Conservation (phyloP, 1,139 yeast species). For the Zygoascus sp. region DNA sequence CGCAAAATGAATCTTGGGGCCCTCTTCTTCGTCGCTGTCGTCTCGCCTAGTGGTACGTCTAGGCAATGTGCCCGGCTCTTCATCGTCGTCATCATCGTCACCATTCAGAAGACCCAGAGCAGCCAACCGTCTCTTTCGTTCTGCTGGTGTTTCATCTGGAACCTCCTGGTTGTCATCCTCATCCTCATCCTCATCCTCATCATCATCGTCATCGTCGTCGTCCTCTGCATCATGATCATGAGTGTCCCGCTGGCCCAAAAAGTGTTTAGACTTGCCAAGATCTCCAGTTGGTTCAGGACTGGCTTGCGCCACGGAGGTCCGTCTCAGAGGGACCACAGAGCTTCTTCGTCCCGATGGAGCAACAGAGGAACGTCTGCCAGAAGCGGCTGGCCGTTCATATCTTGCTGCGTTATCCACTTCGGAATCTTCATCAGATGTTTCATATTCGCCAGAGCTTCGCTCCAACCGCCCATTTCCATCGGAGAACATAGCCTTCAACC, state of each 20-base stretch:
- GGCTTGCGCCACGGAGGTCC: background rate
- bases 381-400: background rate
- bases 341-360: background rate
- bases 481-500: constrained; percentile 24
- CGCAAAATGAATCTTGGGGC: constrained; percentile 8
- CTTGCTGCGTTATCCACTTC: constrained; percentile 5
- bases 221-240: constrained; percentile 8
- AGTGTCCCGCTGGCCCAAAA: background rate
- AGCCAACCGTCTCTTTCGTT: constrained; percentile 69
- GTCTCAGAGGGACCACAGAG: background rate
- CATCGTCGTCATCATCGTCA: constrained; percentile 26
- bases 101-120: constrained; percentile 65
- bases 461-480: constrained; percentile 11
- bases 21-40: constrained; percentile 21
- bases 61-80: constrained; percentile 5
- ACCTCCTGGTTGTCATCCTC: background rate
- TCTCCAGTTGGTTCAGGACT: background rate
- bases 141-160: constrained; percentile 42
- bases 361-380: background rate
- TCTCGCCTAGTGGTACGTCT: constrained; percentile 17
- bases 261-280: background rate
- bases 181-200: constrained; percentile 5
- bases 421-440: background rate
- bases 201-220: constrained; percentile 15
- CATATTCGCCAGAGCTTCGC: constrained; percentile 4